These are phyloP conservation scores for Ceratobasidium sp. DNA, from an alignment of 1,284 basidiomycete genomes.

Conservation along the genomic window DNA sequence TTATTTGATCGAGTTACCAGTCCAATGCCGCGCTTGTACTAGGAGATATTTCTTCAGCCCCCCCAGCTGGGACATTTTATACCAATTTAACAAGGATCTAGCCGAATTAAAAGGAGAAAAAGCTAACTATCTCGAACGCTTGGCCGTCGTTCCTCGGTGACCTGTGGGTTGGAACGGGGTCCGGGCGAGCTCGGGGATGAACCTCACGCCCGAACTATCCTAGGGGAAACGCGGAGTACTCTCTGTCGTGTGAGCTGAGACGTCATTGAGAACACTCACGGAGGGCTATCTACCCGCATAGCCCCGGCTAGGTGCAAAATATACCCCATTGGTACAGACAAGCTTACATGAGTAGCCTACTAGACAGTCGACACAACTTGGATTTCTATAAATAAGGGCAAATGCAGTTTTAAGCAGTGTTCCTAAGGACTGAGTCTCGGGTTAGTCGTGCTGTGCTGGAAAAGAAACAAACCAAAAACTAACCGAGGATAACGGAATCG, in stretches of 20 bases:
- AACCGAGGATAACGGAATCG: constrained; percentile 94
- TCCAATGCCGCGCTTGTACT: background rate
- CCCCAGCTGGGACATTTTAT: too few relatives aligned
- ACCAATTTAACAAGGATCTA: too few relatives aligned
- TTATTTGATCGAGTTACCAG: background rate
- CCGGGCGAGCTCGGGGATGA: background rate
- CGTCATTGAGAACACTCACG: background rate
- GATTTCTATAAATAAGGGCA: background rate
- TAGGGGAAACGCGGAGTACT: too few relatives aligned
- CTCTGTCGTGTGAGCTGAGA: background rate
- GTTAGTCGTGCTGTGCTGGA: constrained; percentile 29
- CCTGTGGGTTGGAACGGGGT: too few relatives aligned
- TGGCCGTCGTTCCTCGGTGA: too few relatives aligned
- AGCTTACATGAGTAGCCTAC: background rate
- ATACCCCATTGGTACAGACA: background rate
- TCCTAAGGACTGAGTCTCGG: constrained; percentile 72
- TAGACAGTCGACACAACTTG: background rate
- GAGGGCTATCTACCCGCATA: background rate
- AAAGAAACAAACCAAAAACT: constrained; percentile 49
- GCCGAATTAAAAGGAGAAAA: too few relatives aligned
- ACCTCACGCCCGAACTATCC: too few relatives aligned
- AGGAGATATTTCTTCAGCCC: too few relatives aligned
- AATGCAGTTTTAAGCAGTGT: constrained; percentile 68
- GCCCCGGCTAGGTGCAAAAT: background rate
- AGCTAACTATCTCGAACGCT: too few relatives aligned